Evolutionary conservation across 768 basidiomycete species (phyloP), one percentile per base, ranked within the genome.

Genomic region (Pholiota conissans): DNA sequence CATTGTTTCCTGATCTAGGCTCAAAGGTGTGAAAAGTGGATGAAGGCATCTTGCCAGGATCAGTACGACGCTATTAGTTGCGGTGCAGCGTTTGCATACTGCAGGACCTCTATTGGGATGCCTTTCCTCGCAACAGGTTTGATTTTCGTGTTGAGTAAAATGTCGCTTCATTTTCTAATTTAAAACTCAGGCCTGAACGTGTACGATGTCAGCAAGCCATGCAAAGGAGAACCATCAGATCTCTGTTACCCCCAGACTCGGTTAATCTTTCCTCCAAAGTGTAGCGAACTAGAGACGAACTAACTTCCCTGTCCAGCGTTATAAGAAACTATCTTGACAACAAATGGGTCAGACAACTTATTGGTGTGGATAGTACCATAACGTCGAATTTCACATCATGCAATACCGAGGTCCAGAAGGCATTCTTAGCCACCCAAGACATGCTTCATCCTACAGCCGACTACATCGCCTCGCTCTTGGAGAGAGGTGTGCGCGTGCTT

Each of bases 171-270:
- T 13, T 14, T 39, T 18, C 11, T 42, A 22, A 29, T 3, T 35
- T 18, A 9, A 26, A 8, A 35, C 3, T 10, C 49, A 78, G 78
- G 75, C 13, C 71, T 73, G 68, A 85, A 86, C 65, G 83, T 81
- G 1, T 91, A 93, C 65, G 89, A 93, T 64, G 81, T 93, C 50
- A 86, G 80, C 64, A 79, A 80, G 64, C 69, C 74, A 29, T 90
- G 88, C 56, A 78, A 81, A 60, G 79, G 84, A 56, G 65, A 70
- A 27, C 67, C 81, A 9, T 61, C 51, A 1, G 79, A 78, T 2
- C 76, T 87, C 10, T 90, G 87, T 67, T 86, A 89, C 63, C 81
- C 84, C 1, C 73, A 83, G 16, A 84, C 76, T 8, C 65, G 60
- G 74, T 74, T 57, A 50, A 32, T 29, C n/a, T n/a, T n/a, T n/a